phyloP scores from a whole-genome alignment of 257 asterid genomes.

The Solanum bulbocastanum region DNA sequence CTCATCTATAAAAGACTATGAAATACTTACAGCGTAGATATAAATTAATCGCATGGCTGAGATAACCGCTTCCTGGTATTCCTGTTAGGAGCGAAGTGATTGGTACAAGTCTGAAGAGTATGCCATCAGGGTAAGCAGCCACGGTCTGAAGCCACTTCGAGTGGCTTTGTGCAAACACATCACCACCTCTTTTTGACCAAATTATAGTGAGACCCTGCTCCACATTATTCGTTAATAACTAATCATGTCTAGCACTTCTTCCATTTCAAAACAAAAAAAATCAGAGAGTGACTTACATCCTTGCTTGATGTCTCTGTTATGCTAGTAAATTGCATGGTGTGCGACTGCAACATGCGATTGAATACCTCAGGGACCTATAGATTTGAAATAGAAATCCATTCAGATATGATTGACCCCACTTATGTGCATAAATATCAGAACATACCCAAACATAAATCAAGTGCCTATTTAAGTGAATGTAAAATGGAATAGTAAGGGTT shows the following conservation, averaged over 20 bases:
- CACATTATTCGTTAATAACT: constrained; percentile 13
- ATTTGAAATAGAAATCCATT: background rate
- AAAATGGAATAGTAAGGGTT: background rate
- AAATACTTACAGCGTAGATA: constrained; percentile 68
- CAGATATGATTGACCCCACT: background rate
- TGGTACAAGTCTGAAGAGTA: constrained; percentile 83
- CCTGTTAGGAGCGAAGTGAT: constrained; percentile 92
- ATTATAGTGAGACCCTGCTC: constrained; percentile 86
- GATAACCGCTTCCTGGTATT: constrained; percentile 98
- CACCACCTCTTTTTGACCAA: constrained; percentile 99
- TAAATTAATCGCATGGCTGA: constrained; percentile 95
- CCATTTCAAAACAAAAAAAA: constrained; percentile 1
- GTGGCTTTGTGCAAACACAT: constrained; percentile 93
- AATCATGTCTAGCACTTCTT: background rate
- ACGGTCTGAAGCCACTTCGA: constrained; percentile 97
- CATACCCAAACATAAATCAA: background rate
- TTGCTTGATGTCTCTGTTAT: constrained; percentile 91
- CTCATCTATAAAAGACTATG: background rate
- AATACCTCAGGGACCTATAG: constrained; percentile 87
- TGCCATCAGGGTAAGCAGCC: constrained; percentile 86
- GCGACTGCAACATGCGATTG: constrained; percentile 85
- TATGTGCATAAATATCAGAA: constrained; percentile 6
- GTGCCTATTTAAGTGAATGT: background rate
- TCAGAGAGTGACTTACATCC: constrained; percentile 50
- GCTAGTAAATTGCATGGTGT: constrained; percentile 91